These are phyloP conservation scores for Rubia balearica DNA, from an alignment of 305 asterid genomes.

Conservation along the genomic window DNA sequence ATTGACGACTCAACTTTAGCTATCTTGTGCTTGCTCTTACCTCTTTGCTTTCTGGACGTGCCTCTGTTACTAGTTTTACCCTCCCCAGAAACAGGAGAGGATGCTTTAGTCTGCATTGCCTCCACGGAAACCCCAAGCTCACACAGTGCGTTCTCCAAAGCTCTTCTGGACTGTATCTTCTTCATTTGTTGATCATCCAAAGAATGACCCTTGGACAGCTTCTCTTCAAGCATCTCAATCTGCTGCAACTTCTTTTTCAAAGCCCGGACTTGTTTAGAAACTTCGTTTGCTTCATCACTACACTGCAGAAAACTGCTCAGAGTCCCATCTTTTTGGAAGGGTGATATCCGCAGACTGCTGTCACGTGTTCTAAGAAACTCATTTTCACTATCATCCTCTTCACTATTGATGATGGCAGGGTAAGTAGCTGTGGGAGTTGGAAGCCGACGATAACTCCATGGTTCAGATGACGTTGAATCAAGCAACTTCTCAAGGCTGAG, in stretches of 20 bases:
- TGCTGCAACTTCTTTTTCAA: conserved; percentile 92
- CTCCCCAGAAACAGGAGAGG: conserved; percentile 38
- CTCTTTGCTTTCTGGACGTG: conserved; percentile 52
- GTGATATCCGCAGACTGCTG: conserved; percentile 31
- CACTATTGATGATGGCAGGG: conserved; percentile 76
- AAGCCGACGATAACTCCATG: conserved; percentile 80
- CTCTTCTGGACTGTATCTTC: conserved; percentile 59
- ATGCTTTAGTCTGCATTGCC: conserved; percentile 30
- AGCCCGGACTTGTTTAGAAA: conserved; percentile 66
- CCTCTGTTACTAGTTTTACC: conserved; percentile 47
- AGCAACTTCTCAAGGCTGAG: conserved; percentile 66
- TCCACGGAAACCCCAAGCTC: conserved; percentile 78
- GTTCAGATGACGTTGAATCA: conserved; percentile 72
- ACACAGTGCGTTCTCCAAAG: conserved; percentile 59
- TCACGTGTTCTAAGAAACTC: conserved; percentile 48
- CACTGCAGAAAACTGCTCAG: conserved; percentile 57
- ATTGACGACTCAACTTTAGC: conserved; percentile 33
- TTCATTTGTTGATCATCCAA: conserved; percentile 88
- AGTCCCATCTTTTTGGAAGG: conserved; percentile 29
- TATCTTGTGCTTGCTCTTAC: conserved; percentile 58
- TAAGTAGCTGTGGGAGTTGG: conserved; percentile 93
- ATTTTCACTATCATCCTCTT: conserved; percentile 59
- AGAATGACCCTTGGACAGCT: conserved; percentile 50
- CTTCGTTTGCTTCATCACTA: conserved; percentile 39
- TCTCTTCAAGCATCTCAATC: conserved; percentile 88